These are phyloP conservation scores for Paracoccidioides brasiliensis DNA, from an alignment of 2,329 filamentous ascomycete genomes.

Conservation along the genomic window DNA sequence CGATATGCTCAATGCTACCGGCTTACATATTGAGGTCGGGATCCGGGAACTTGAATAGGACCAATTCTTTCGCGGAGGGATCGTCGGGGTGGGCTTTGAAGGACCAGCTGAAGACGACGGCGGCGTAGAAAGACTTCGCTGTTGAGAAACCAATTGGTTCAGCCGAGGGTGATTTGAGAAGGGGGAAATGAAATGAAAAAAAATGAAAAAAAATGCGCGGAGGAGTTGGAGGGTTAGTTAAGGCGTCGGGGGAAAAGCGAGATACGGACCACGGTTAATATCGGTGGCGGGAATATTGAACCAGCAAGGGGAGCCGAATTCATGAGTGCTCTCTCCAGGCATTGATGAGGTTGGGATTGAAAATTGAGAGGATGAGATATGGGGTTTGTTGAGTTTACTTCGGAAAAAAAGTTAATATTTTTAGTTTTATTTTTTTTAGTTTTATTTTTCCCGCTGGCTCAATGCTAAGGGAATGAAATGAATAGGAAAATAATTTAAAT, in stretches of 20 bases:
- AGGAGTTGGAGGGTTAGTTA: neutral
- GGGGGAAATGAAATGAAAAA: no score
- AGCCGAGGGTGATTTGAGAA: no score
- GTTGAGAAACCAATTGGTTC: no score
- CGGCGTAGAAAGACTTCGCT: conserved; percentile 15
- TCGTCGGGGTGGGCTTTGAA: conserved; percentile 7
- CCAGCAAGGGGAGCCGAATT: conserved; percentile 14
- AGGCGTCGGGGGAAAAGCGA: neutral
- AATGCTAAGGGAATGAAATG: no score
- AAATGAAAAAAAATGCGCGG: neutral
- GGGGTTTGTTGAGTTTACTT: neutral
- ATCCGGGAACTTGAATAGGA: conserved; percentile 13
- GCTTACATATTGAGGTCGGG: neutral
- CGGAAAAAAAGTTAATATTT: neutral
- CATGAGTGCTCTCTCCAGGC: conserved; percentile 9
- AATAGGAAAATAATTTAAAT: neutral
- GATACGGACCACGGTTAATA: conserved; percentile 10
- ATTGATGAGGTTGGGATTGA: neutral
- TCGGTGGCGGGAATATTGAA: conserved; percentile 14
- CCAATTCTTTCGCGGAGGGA: conserved; percentile 9
- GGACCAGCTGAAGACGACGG: conserved; percentile 16
- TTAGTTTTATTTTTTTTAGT: no score
- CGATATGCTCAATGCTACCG: conserved; percentile 5
- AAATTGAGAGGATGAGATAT: neutral
- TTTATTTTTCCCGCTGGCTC: no score